These are phyloP conservation scores for Forsythia viridissima DNA, from an alignment of 257 asterid species.

Conservation along the genomic window DNA sequence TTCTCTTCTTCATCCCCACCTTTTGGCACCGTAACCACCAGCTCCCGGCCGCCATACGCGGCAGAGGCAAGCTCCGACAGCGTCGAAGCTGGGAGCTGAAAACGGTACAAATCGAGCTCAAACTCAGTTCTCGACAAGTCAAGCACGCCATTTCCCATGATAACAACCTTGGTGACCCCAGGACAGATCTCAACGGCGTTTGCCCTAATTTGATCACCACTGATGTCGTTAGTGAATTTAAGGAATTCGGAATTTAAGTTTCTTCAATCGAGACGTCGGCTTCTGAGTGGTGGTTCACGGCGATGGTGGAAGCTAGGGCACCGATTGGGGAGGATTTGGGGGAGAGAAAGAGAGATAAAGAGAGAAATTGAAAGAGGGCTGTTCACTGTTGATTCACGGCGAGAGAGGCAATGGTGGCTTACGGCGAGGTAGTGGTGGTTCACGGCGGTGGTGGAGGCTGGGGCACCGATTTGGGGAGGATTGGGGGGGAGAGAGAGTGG, in stretches of 20 bases:
- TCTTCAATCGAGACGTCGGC: constrained; percentile 69
- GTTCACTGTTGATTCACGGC: no score
- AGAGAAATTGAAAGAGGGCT: no score
- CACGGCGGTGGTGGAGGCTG: no score
- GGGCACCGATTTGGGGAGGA: no score
- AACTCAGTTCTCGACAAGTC: constrained; percentile 50
- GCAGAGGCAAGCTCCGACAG: constrained; percentile 71
- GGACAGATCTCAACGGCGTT: constrained; percentile 75
- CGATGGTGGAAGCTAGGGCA: no score
- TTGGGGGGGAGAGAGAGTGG: no score
- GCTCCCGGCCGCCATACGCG: constrained; percentile 60
- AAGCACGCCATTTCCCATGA: no score
- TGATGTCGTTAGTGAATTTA: constrained; percentile 55
- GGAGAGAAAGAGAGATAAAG: no score
- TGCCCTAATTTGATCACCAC: constrained; percentile 54
- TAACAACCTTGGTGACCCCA: constrained; percentile 72
- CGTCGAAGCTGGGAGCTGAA: constrained; percentile 64
- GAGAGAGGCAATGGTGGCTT: no score
- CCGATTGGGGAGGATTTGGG: no score
- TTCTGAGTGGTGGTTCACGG: constrained; percentile 59
- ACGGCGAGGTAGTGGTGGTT: no score
- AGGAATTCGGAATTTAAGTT: no score
- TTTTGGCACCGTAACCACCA: constrained; percentile 77
- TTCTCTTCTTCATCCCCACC: constrained; percentile 36
- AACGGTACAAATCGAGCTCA: constrained; percentile 79